Evolutionary conservation across 2,329 filamentous ascomycete genomes (phyloP), one percentile per base, ranked within the genome.

Genomic region (Pochonia chlamydosporia): DNA sequence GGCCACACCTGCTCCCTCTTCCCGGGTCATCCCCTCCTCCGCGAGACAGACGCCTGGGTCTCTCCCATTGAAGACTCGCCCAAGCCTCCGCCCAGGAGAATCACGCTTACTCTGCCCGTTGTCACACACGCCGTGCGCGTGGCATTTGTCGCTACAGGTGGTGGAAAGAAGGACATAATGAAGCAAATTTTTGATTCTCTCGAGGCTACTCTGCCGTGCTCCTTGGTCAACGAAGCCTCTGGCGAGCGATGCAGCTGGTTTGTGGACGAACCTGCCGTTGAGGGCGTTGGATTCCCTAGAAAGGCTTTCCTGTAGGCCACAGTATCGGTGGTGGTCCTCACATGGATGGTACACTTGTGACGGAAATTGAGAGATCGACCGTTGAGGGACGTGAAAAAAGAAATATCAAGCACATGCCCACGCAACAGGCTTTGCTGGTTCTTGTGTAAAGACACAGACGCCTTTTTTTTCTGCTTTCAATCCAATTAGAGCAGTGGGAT

Each of bases 1-100:
- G 93, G 93, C 44, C 93, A 99, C 73, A 97, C 93, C 28, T 97
- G 93, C 82, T 93, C 87, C 59, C 75, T 99, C 44, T 99, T 99
- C 75, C 93, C 93, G 5, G 86, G 85, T 47, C 92, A 96, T 64
- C 80, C 85, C 49, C 78, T 97, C 46, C 78, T 97, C 56, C 83
- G 90, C 54, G 92, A 97, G 72, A 81, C 81, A 30, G 85, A 84
- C 59, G 89, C 92, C 46, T 99, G 93, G 93, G 89, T 97, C 37
- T 85, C 91, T 13, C 81, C 89, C 40, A 95, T 96, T 62, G 83
- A 86, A 60, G 89, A 97, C 72, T 95, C 89, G 37, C 93, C 93
- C 43, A 99, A 99, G 78, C 92, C 92, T 33, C 93, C 93, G 40
- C 79, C 89, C 40, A 85, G 82, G 69, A 83, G 93, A 59, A 95